Conservation (phyloP, 441 rosid genomes). For the Brassica hybrid region DNA sequence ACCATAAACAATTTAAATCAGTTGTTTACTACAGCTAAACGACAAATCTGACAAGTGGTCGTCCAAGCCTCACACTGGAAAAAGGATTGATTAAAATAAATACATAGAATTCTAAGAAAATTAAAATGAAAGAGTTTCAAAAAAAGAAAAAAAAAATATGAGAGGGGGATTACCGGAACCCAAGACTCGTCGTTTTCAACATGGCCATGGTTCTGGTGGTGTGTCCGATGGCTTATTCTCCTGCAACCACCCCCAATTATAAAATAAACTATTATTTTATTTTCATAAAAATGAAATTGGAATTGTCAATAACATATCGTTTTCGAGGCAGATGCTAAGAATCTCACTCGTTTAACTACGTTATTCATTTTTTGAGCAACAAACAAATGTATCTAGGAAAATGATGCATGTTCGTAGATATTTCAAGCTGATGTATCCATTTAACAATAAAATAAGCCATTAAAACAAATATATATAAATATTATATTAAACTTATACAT, state of each 20-base stretch:
- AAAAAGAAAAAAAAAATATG: background rate
- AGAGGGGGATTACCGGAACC: slow-evolving; percentile 71
- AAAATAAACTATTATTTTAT: background rate
- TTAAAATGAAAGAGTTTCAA: background rate
- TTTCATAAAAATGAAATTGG: background rate
- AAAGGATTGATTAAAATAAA: background rate
- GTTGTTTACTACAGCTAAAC: slow-evolving; percentile 19
- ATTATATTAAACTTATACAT: background rate
- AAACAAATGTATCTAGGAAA: background rate
- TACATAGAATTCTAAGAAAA: slow-evolving; percentile 18
- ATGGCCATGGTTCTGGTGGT: slow-evolving; percentile 92
- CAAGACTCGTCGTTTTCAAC: slow-evolving; percentile 88
- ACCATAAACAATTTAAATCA: background rate
- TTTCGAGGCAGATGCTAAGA: background rate
- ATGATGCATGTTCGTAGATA: background rate
- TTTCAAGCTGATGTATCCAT: slow-evolving; percentile 1
- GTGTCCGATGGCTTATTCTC: slow-evolving; percentile 96
- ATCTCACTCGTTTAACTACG: background rate
- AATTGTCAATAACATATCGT: slow-evolving; percentile 3
- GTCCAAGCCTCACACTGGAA: background rate
- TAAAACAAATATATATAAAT: background rate
- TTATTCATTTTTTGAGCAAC: background rate
- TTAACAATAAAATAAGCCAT: background rate
- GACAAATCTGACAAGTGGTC: slow-evolving; percentile 32
- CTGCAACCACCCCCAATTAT: slow-evolving; percentile 45